These are phyloP conservation scores for Vararia minispora DNA, from an alignment of 768 basidiomycete genomes.

Conservation along the genomic window DNA sequence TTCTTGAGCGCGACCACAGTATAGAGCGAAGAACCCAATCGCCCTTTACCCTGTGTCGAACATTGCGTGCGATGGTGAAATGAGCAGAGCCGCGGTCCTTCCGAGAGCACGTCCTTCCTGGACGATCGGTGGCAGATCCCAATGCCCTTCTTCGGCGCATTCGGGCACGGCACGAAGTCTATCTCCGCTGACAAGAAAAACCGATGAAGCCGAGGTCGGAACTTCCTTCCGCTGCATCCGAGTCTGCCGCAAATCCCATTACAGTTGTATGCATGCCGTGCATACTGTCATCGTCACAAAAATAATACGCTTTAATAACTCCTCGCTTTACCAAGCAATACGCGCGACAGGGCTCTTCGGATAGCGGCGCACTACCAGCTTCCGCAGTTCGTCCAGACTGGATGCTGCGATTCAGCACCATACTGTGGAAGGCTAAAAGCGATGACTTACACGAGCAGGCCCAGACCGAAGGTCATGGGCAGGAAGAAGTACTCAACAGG, in stretches of 20 bases:
- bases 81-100: too few relatives aligned
- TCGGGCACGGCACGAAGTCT: too few relatives aligned
- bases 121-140: too few relatives aligned
- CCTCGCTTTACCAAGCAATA: slow-evolving; percentile 8
- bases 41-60: too few relatives aligned
- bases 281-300: too few relatives aligned
- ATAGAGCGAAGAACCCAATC: too few relatives aligned
- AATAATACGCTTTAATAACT: too few relatives aligned
- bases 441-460: slow-evolving; percentile 14
- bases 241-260: not conserved
- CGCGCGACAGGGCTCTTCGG: slow-evolving; percentile 8
- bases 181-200: not conserved
- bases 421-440: not conserved
- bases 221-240: not conserved
- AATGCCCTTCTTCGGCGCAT: too few relatives aligned
- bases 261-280: not conserved
- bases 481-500: slow-evolving; percentile 37
- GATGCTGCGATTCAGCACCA: not conserved
- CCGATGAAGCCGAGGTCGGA: not conserved
- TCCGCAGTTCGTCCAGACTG: slow-evolving; percentile 13
- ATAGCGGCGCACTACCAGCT: slow-evolving; percentile 8
- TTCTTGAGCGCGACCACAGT: too few relatives aligned
- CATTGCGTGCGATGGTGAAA: too few relatives aligned
- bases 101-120: too few relatives aligned
- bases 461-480: slow-evolving; percentile 32